phyloP scores from a whole-genome alignment of 108 stramenopile species.

The Parmales sp. region DNA sequence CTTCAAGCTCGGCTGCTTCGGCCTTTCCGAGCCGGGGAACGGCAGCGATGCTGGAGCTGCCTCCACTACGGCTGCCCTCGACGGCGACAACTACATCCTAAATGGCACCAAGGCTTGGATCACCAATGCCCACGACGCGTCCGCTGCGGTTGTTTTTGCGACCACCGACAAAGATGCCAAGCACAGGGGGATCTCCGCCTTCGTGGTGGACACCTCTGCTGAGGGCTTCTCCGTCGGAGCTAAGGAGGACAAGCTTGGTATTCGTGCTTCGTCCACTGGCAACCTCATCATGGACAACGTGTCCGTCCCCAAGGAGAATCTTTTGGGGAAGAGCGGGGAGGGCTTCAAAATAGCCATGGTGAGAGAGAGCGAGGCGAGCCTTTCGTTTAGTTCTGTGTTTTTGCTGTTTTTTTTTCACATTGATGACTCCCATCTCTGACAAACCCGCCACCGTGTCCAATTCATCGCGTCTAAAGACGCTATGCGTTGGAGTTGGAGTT shows the following conservation, averaged over 20 bases:
- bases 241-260: constrained; percentile 95
- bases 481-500: too few species aligned
- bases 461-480: too few species aligned
- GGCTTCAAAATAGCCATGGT: constrained; percentile 98
- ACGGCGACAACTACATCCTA: constrained; percentile 79
- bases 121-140: constrained; percentile 87
- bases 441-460: too few species aligned
- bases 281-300: constrained; percentile 88
- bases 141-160: constrained; percentile 87
- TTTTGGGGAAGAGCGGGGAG: constrained; percentile 72
- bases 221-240: constrained; percentile 87
- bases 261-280: constrained; percentile 84
- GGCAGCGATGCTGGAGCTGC: constrained; percentile 91
- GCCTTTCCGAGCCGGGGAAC: constrained; percentile 76
- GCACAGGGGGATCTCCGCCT: constrained; percentile 91
- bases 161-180: constrained; percentile 91
- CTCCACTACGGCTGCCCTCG: constrained; percentile 71
- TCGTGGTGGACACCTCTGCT: constrained; percentile 67
- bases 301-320: constrained; percentile 57
- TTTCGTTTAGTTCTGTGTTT: not conserved
- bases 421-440: not conserved
- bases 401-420: not conserved
- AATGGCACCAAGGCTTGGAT: constrained; percentile 99
- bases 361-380: too few species aligned
- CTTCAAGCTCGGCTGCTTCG: constrained; percentile 73